These are phyloP conservation scores for Neonectria punicea DNA, from an alignment of 2,329 filamentous ascomycete genomes.

Conservation along the genomic window DNA sequence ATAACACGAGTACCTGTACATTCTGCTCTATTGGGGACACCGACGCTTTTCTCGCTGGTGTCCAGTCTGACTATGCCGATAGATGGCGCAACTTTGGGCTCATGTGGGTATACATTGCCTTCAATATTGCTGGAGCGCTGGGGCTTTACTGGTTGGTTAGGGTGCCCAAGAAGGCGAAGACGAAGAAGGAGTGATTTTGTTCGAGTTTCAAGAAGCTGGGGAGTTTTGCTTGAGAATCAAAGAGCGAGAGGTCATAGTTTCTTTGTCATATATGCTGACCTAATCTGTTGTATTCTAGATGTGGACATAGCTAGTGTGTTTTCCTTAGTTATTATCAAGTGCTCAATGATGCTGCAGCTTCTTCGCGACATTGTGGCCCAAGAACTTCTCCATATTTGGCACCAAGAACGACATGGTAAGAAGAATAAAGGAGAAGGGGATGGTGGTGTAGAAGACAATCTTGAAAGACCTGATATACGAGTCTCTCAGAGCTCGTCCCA, in stretches of 20 bases:
- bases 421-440: constrained; percentile 53
- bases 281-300: not conserved
- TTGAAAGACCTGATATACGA: constrained; percentile 55
- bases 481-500: constrained; percentile 47
- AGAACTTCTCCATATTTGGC: constrained; percentile 56
- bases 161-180: constrained; percentile 54
- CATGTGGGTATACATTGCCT: constrained; percentile 67
- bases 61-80: constrained; percentile 64
- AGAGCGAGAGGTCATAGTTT: not conserved
- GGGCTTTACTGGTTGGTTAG: constrained; percentile 65
- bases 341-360: constrained; percentile 47
- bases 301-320: not conserved
- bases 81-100: constrained; percentile 77
- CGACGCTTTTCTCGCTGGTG: constrained; percentile 60
- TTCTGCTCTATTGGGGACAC: constrained; percentile 65
- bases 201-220: not conserved
- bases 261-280: not conserved
- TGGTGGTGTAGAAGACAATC: constrained; percentile 54
- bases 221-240: not conserved
- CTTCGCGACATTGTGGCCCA: constrained; percentile 57
- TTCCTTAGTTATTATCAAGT: not conserved
- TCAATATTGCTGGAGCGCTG: constrained; percentile 67
- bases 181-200: constrained; percentile 23
- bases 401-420: constrained; percentile 50
- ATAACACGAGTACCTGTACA: constrained; percentile 61